A percentile compares a stretch with the other conserved stretches of the same genome.
Conservation (phyloP, 2,329 filamentous ascomycete genomes). For the Cladosporium sp. region DNA sequence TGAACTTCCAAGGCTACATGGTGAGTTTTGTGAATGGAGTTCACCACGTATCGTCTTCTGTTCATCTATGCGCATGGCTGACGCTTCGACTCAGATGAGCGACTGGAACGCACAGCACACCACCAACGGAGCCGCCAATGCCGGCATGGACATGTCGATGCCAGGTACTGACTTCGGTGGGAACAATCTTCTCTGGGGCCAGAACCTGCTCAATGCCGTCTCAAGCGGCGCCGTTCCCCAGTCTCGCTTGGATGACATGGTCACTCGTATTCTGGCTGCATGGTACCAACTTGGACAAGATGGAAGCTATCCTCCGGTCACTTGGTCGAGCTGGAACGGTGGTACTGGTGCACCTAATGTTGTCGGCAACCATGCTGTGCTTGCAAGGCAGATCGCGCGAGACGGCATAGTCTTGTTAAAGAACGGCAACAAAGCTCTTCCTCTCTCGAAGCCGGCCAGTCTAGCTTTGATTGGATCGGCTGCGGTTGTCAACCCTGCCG, state of each 20-base stretch:
- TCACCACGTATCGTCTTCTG: not conserved
- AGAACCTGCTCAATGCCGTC: constrained; percentile 51
- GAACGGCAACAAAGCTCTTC: constrained; percentile 58
- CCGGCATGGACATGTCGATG: constrained; percentile 68
- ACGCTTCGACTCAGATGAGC: constrained; percentile 40
- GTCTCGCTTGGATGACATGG: constrained; percentile 61
- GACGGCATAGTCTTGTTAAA: constrained; percentile 64
- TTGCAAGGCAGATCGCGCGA: constrained; percentile 54
- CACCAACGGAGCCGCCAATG: constrained; percentile 59
- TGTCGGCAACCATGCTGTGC: constrained; percentile 51
- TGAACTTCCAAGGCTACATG: constrained; percentile 69
- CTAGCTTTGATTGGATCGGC: constrained; percentile 44
- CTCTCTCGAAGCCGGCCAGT: constrained; percentile 48
- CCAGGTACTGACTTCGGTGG: constrained; percentile 42
- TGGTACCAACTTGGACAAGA: constrained; percentile 51
- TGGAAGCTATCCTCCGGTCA: constrained; percentile 40
- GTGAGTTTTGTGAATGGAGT: not conserved
- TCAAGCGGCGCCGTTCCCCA: constrained; percentile 54
- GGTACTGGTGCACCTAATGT: constrained; percentile 52
- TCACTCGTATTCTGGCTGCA: constrained; percentile 48
- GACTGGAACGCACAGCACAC: constrained; percentile 66
- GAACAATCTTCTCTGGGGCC: constrained; percentile 21
- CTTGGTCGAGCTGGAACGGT: constrained; percentile 51
- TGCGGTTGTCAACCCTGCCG: constrained; percentile 54
- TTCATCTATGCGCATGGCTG: fast-evolving